Conservation (phyloP, 306 rosid species). For the Glycine soja region DNA sequence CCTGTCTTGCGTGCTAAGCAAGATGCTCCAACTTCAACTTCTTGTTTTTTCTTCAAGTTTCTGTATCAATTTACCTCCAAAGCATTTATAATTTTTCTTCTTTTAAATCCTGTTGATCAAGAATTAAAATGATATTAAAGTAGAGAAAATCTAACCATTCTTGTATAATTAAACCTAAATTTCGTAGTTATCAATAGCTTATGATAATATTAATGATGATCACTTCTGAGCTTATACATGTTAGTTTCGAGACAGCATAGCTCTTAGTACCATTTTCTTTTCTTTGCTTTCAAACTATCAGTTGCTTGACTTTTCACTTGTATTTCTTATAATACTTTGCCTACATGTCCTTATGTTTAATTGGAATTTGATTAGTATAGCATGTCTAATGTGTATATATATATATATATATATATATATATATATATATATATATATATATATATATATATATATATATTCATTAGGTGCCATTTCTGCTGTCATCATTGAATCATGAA, state of each 20-base stretch:
- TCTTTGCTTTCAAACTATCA: slow-evolving; percentile 11
- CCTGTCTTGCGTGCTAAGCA: too few relatives aligned
- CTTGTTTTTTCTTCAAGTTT: too few relatives aligned
- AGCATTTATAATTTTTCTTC: too few relatives aligned
- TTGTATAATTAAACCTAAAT: too few relatives aligned
- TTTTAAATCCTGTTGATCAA: too few relatives aligned
- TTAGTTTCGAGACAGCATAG: not conserved
- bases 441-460: slow-evolving; percentile 31
- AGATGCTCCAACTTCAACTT: too few relatives aligned
- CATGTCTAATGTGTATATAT: slow-evolving; percentile 24
- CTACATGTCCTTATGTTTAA: not conserved
- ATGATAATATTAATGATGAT: slow-evolving; percentile 15
- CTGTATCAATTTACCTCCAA: too few relatives aligned
- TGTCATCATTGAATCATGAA: slow-evolving; percentile 87
- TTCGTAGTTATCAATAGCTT: too few relatives aligned
- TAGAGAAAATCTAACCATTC: too few relatives aligned
- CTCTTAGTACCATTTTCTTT: too few relatives aligned
- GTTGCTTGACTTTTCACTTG: slow-evolving; percentile 12
- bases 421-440: slow-evolving; percentile 33
- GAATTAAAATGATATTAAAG: too few relatives aligned
- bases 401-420: slow-evolving; percentile 29
- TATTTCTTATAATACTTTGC: slow-evolving; percentile 33
- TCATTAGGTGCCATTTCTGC: slow-evolving; percentile 80
- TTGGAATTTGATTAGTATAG: slow-evolving; percentile 41
- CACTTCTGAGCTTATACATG: not conserved